phyloP scores from a whole-genome alignment of 148 eudicot species.

The Persicaria tinctoria region DNA sequence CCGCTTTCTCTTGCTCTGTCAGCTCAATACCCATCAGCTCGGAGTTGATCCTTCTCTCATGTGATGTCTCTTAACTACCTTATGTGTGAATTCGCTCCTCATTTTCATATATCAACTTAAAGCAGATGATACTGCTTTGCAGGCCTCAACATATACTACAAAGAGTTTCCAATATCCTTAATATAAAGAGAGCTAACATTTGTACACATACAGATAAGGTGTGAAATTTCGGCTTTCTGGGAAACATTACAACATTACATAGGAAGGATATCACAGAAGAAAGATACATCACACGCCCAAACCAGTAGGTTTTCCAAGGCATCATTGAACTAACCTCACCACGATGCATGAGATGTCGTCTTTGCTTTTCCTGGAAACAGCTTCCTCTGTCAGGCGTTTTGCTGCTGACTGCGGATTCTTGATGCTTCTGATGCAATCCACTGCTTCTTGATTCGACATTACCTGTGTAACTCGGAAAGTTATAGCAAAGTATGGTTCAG shows the following conservation, averaged over 20 bases:
- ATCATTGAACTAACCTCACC: conserved; percentile 36
- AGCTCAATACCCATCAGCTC: not conserved
- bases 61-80: not conserved
- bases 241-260: not conserved
- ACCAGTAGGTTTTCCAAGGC: not conserved
- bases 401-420: conserved; percentile 69
- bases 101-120: not conserved
- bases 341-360: conserved; percentile 95
- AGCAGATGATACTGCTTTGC: not conserved
- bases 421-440: conserved; percentile 45
- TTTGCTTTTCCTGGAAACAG: conserved; percentile 66
- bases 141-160: not conserved
- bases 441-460: conserved; percentile 83
- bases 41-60: not conserved
- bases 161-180: not conserved
- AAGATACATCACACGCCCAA: not conserved
- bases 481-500: not conserved
- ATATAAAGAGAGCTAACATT: not conserved
- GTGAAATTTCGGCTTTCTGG: not conserved
- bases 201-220: conserved; percentile 1
- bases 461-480: conserved; percentile 39
- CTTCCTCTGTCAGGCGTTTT: conserved; percentile 62
- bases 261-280: not conserved
- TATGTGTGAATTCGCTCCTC: not conserved
- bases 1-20: not conserved